These are phyloP conservation scores for Zymoseptoria passerinii DNA, from an alignment of 2,329 filamentous ascomycete species.

Conservation along the genomic window DNA sequence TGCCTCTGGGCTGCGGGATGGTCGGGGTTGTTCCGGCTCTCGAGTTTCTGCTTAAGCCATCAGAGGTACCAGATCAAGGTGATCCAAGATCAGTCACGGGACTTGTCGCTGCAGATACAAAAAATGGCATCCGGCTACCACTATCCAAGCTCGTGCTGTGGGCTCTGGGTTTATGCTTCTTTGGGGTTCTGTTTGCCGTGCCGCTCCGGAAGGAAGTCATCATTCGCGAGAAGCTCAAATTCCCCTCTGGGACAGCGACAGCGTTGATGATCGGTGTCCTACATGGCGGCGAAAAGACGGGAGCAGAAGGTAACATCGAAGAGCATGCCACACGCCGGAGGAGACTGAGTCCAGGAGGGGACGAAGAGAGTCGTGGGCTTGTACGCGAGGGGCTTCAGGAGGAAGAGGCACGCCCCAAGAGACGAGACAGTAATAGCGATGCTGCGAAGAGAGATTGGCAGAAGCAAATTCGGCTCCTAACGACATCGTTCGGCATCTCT, in stretches of 20 bases:
- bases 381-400: slow-evolving; percentile 20
- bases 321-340: slow-evolving; percentile 10
- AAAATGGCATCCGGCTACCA: slow-evolving; percentile 31
- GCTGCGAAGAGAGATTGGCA: slow-evolving; percentile 46
- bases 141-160: slow-evolving; percentile 76
- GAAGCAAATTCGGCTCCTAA: slow-evolving; percentile 51
- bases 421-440: slow-evolving; percentile 9
- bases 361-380: slow-evolving; percentile 31
- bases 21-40: slow-evolving; percentile 90
- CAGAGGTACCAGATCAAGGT: slow-evolving; percentile 47
- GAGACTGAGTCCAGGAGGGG: slow-evolving; percentile 11
- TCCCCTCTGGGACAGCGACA: slow-evolving; percentile 91
- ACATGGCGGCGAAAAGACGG: slow-evolving; percentile 52
- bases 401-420: slow-evolving; percentile 15
- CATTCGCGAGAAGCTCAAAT: slow-evolving; percentile 82
- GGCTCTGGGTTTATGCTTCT: slow-evolving; percentile 89
- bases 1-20: slow-evolving; percentile 92
- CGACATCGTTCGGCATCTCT: slow-evolving; percentile 52
- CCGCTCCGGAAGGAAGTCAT: slow-evolving; percentile 86
- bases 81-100: slow-evolving; percentile 7
- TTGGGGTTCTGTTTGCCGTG: slow-evolving; percentile 93
- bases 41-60: slow-evolving; percentile 69
- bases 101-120: slow-evolving; percentile 4
- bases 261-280: slow-evolving; percentile 86
- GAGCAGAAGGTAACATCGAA: slow-evolving; percentile 34